These are phyloP conservation scores for Phaseolus coccineus DNA, from an alignment of 331 rosid species.

Conservation along the genomic window DNA sequence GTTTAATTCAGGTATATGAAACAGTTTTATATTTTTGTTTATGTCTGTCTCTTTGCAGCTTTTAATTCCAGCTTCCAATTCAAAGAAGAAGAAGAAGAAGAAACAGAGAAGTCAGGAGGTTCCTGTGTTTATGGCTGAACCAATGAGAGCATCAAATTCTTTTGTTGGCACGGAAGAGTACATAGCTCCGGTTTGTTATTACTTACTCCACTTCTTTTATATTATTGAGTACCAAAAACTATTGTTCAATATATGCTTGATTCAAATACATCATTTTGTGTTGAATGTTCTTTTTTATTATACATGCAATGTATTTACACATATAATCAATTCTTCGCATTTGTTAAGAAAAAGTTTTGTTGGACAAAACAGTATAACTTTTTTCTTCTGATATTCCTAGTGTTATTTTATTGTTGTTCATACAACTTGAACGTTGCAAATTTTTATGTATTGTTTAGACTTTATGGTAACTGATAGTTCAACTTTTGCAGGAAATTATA, in stretches of 20 bases:
- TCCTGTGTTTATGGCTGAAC: constrained; percentile 94
- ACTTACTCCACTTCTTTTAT: constrained; percentile 15
- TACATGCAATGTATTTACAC: not conserved
- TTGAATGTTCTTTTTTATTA: not conserved
- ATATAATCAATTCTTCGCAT: not conserved
- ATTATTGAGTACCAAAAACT: constrained; percentile 10
- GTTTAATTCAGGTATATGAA: not conserved
- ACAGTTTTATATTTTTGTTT: constrained; percentile 1
- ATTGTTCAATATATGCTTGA: constrained; percentile 21
- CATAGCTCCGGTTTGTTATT: constrained; percentile 93
- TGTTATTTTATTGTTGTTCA: no score
- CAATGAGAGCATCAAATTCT: constrained; percentile 98
- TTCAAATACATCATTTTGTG: constrained; percentile 8
- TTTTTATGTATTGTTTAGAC: constrained; percentile 10
- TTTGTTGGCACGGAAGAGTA: constrained; percentile 99
- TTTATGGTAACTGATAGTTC: constrained; percentile 28
- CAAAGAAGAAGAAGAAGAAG: constrained; percentile 58
- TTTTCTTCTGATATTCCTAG: no score
- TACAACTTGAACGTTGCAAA: not conserved
- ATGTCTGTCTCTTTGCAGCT: constrained; percentile 62
- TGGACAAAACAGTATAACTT: not conserved
- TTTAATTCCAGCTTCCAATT: constrained; percentile 62
- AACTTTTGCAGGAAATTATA: constrained; percentile 83
- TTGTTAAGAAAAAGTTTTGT: not conserved
- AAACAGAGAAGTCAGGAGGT: constrained; percentile 59